Base-by-base conservation (phyloP, 805 yeast genomes). In the Wickerhamomyces tratensis region DNA sequence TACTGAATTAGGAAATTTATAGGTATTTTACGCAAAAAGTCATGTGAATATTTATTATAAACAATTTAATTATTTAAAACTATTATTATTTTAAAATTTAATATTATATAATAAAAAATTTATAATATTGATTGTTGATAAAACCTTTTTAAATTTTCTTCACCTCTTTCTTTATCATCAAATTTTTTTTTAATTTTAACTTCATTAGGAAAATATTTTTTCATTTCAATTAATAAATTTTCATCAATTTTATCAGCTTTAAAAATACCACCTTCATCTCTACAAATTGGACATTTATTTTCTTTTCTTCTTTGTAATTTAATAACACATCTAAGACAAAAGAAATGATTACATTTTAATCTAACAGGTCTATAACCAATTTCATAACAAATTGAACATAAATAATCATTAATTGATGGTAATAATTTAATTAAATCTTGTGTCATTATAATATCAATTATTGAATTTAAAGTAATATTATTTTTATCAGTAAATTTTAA, bases 331-430 rank as follows among this genome's bases (percentile, higher is more conserved):
- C 89, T 62, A 4, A 83, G 77, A 56, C 93, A 83, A 57, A 82
- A 83, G 20, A 81, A 62, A 54, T 83, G 93, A 1, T 71, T 71
- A 57, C 93, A 83, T 9, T 59, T 62, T 13, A 83, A 62, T 39
- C 78, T 62, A 39, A 83, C 78, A 3, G 93, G 93, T 51, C 82
- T 80, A 61, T 71, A 83, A 0, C 88, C 87, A 38, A 83, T 69
- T 3, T 75, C 69, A 57, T 75, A 72, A 55, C 93, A 83, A 9
- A 83, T 76, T 1, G 89, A 86, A 54, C 93, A 83, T 2, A 76
- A 64, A 52, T 82, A 83, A 56, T 84, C 91, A 39, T 83, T 89
- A 5, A 84, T 61, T 56, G 82, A 89, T 2, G 93, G 93, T 1
- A 82, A 63, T 2, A 83, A 58, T 29, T 71, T 68, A 34, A 83